These are phyloP conservation scores for Trichoderma asperellum DNA, from an alignment of 2,329 filamentous ascomycete genomes.

Conservation along the genomic window DNA sequence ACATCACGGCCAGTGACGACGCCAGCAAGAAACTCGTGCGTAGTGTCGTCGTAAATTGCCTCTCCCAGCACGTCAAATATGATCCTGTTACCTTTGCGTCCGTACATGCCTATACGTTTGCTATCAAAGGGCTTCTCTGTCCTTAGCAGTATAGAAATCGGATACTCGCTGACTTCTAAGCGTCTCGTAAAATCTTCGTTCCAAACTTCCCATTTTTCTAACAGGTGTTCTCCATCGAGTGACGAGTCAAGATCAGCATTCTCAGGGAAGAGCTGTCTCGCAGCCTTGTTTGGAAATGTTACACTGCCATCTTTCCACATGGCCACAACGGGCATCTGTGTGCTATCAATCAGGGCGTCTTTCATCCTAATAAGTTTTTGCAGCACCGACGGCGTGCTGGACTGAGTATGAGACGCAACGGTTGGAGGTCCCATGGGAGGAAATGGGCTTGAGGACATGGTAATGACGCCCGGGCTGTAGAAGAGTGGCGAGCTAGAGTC, in stretches of 20 bases:
- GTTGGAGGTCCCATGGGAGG: constrained; percentile 69
- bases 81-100: constrained; percentile 54
- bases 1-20: constrained; percentile 74
- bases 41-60: constrained; percentile 66
- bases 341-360: constrained; percentile 75
- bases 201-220: constrained; percentile 65
- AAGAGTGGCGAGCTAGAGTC: constrained; percentile 53
- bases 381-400: constrained; percentile 65
- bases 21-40: constrained; percentile 73
- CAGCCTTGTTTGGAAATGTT: constrained; percentile 72
- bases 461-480: constrained; percentile 56
- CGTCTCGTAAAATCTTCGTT: constrained; percentile 66
- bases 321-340: constrained; percentile 72
- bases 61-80: constrained; percentile 71
- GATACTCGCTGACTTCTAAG: constrained; percentile 64
- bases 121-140: constrained; percentile 63
- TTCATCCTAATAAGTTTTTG: constrained; percentile 77
- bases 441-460: constrained; percentile 62
- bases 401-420: constrained; percentile 54
- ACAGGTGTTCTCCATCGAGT: constrained; percentile 58
- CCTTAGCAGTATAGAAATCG: constrained; percentile 66
- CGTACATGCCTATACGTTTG: constrained; percentile 65
- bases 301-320: constrained; percentile 83
- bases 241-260: constrained; percentile 47
- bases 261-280: constrained; percentile 54